Percentiles rank a stretch among this genome's conserved stretches.
Evolutionary conservation across 306 rosid genomes (phyloP).

Genomic region (Cicer cuneatum): DNA sequence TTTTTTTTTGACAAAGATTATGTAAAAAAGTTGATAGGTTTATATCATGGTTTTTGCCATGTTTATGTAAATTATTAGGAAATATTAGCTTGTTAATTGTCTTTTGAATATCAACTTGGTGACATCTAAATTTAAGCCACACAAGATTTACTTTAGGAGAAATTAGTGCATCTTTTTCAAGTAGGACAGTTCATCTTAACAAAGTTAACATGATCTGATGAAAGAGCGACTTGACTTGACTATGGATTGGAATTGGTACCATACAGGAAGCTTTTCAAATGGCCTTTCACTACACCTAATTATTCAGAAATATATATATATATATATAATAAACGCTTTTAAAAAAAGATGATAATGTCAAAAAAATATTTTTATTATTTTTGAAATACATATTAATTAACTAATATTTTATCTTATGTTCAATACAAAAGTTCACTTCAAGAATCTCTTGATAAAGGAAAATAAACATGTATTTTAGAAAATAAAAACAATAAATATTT

Average conservation of each 20-base stretch:
- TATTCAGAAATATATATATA: no score
- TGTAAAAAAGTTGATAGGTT: slow-evolving; percentile 20
- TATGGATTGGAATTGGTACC: slow-evolving; percentile 30
- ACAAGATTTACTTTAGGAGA: slow-evolving; percentile 3
- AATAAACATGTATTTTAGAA: no score
- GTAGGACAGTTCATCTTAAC: slow-evolving; percentile 33
- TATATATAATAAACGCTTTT: no score
- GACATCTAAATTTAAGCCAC: slow-evolving; percentile 37
- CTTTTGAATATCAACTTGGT: slow-evolving; percentile 15
- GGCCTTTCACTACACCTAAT: not conserved
- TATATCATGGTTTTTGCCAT: slow-evolving; percentile 23
- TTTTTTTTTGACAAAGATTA: no score
- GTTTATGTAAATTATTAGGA: slow-evolving; percentile 29
- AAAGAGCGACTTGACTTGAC: slow-evolving; percentile 36
- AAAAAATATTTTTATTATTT: no score
- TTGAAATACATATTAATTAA: no score
- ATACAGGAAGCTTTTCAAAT: slow-evolving; percentile 33
- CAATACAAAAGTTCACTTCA: no score
- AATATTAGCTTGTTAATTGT: slow-evolving; percentile 23
- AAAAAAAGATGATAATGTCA: no score
- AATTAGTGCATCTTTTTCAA: slow-evolving; percentile 15
- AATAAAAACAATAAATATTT: no score
- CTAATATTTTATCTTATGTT: no score
- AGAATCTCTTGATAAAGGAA: no score
- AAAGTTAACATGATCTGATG: slow-evolving; percentile 31